Base-by-base conservation (phyloP, 495 filamentous ascomycete species). In the Cercophora scortea region DNA sequence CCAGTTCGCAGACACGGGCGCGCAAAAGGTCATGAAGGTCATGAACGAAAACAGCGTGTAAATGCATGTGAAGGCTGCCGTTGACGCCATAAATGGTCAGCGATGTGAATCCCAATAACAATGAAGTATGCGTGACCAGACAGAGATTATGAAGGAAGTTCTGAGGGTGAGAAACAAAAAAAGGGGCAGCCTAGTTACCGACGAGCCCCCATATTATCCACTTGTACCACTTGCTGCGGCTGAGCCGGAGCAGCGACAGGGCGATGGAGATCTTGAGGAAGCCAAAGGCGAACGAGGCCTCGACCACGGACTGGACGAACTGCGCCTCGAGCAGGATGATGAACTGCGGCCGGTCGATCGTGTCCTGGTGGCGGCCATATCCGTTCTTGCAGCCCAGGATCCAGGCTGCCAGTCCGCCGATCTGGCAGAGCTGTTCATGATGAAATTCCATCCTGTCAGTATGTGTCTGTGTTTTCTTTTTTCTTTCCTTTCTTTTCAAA, bases 201-300 rank as follows among this genome's bases (percentile, higher is more conserved):
- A 61, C 62, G 34, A 54, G 56, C 42, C 38, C 51, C 54, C 58
- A 65, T 46, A 66, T 50, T 36, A 57, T 56, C 52, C 42, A 54
- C 18, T 47, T 56, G 53, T 59, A 71, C 59, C 52, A 54, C 16
- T 40, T 66, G 25, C 58, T 56, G 32, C 51, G 55, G 32, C 51
- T 59, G 8, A 68, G 53, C 6, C 65, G 42, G 1, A 65, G 50
- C 4, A 68, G 57, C 9, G 65, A 68, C 42, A 68, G 12, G 16
- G 67, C 69, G 39, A 76, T 70, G 1, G 74, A 74, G 43, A 75
- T 63, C 60, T 77, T 77, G 54, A 75, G 65, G 10, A 74, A 61
- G 32, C 67, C 67, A 52, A 75, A 71, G 0, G 65, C 71, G 51
- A 66, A 67, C 11, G 54, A 58, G 11, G 71, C 57, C 45, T 71